Evolutionary conservation across 495 filamentous ascomycete species (phyloP).

Genomic region (Aspergillus nidulans): DNA sequence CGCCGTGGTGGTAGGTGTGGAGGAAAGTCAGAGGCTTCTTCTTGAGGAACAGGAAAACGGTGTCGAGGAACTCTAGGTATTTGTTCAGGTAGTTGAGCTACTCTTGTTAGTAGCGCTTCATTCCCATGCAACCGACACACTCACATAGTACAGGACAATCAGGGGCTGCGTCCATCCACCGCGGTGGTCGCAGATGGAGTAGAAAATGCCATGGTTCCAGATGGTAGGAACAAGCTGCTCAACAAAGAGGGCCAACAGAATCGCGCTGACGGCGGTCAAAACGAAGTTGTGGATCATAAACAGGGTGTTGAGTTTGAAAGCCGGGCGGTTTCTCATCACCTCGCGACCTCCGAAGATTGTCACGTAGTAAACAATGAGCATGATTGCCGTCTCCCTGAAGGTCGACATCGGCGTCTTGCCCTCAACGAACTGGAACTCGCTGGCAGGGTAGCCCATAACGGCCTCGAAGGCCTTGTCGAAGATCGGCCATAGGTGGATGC

Average conservation of each 20-base stretch:
- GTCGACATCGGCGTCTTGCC: slow-evolving; percentile 59
- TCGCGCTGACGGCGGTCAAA: slow-evolving; percentile 57
- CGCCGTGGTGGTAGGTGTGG: slow-evolving; percentile 72
- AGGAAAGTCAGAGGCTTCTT: slow-evolving; percentile 77
- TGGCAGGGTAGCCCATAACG: slow-evolving; percentile 62
- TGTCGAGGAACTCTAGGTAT: slow-evolving; percentile 66
- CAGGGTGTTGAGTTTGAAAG: slow-evolving; percentile 57
- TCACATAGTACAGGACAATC: slow-evolving; percentile 65
- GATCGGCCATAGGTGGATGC: slow-evolving; percentile 87
- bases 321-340: slow-evolving; percentile 56
- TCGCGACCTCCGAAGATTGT: slow-evolving; percentile 64
- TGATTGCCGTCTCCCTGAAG: slow-evolving; percentile 49
- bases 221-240: slow-evolving; percentile 63
- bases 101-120: background rate
- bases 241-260: slow-evolving; percentile 57
- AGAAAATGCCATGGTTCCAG: slow-evolving; percentile 56
- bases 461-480: slow-evolving; percentile 79
- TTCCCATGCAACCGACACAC: slow-evolving; percentile 16
- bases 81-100: slow-evolving; percentile 73
- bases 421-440: slow-evolving; percentile 55
- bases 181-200: slow-evolving; percentile 57
- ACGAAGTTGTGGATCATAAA: slow-evolving; percentile 71
- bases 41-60: slow-evolving; percentile 67
- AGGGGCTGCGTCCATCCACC: slow-evolving; percentile 65
- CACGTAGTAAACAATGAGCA: slow-evolving; percentile 60